A percentile compares a stretch with the other conserved stretches of the same genome.
Evolutionary conservation across 345 rosid genomes (phyloP).

Genomic region (Eucalyptus microcorys): DNA sequence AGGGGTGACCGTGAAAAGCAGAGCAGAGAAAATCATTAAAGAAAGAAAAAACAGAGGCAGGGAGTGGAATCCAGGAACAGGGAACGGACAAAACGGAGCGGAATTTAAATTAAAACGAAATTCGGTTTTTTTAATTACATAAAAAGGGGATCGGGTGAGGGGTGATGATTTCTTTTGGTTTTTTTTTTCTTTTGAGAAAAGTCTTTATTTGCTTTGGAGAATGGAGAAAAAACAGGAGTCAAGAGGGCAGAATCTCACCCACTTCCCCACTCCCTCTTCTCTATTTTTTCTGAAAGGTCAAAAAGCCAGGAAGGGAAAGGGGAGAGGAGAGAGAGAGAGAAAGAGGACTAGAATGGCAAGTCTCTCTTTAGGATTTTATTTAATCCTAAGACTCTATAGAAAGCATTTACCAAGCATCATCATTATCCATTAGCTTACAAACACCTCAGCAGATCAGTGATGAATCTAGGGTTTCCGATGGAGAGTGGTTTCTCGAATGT

Average conservation of each 20-base stretch:
- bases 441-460: neutral
- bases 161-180: neutral
- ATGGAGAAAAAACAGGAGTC: neutral
- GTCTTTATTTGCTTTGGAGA: neutral
- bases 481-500: neutral
- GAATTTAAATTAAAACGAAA: neutral
- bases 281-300: neutral
- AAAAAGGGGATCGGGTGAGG: neutral
- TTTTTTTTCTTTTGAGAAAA: neutral
- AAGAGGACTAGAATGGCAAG: neutral
- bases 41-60: neutral
- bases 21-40: neutral
- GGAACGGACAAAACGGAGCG: conserved; percentile 17
- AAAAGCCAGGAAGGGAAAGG: neutral
- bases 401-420: neutral
- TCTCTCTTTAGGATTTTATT: neutral
- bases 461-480: neutral
- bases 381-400: neutral
- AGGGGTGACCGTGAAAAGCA: neutral
- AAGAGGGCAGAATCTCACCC: conserved; percentile 23
- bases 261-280: conserved; percentile 6
- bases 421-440: neutral
- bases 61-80: conserved; percentile 22
- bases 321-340: neutral
- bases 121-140: neutral